Evolutionary conservation across 345 rosid species (phyloP).

Genomic region (Orychophragmus violaceus): DNA sequence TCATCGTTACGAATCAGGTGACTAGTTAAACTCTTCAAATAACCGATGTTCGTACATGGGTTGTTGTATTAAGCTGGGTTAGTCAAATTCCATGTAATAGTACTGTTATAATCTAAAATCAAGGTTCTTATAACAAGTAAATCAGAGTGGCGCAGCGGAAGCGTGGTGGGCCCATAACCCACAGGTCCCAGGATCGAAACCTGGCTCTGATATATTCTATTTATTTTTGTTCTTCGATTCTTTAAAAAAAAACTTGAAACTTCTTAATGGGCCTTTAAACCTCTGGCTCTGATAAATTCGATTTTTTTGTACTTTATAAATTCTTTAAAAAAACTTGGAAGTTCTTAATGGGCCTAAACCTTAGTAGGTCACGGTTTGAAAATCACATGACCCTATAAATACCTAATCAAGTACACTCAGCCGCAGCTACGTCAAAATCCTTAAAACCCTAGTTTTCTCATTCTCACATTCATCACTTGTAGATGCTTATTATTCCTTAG

Average conservation of each 20-base stretch:
- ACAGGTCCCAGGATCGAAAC: conserved; percentile 84
- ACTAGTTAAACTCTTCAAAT: no score
- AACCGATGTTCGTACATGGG: no score
- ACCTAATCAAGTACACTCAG: not conserved
- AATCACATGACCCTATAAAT: not conserved
- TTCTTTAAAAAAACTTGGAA: no score
- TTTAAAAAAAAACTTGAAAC: no score
- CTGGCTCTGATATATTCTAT: conserved; percentile 37
- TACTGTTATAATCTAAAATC: no score
- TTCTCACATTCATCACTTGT: not conserved
- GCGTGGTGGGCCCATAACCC: conserved; percentile 88
- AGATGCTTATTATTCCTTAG: not conserved
- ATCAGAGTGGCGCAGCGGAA: conserved; percentile 92
- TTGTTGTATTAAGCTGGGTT: no score
- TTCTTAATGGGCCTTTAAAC: no score
- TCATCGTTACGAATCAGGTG: conserved; percentile 61
- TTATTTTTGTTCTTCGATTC: no score
- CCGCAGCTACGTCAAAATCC: not conserved
- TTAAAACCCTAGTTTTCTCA: not conserved
- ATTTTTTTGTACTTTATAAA: no score
- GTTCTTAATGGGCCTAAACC: not conserved
- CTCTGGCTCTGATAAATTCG: no score
- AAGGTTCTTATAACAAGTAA: no score
- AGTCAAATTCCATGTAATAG: no score
- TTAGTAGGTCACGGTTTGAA: not conserved